phyloP scores from a whole-genome alignment of 106 monocot genomes.

The Dioscorea dumetorum region DNA sequence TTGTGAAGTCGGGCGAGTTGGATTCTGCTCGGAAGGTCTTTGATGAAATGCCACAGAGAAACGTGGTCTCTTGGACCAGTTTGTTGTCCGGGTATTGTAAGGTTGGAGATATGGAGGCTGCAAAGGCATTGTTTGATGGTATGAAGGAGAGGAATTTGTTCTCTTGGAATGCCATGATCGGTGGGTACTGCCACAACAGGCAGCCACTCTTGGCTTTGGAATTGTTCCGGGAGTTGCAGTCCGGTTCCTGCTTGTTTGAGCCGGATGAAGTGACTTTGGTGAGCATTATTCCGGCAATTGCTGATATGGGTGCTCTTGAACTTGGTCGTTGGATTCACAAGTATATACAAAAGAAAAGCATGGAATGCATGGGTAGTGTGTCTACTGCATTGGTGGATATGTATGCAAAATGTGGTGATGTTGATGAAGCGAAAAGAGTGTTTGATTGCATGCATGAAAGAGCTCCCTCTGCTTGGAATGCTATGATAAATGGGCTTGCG shows the following conservation, averaged over 20 bases:
- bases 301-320: slow-evolving; percentile 32
- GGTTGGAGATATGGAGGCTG: slow-evolving; percentile 26
- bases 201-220: slow-evolving; percentile 27
- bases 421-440: slow-evolving; percentile 21
- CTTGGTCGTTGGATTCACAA: slow-evolving; percentile 50
- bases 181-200: slow-evolving; percentile 34
- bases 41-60: slow-evolving; percentile 27
- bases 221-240: slow-evolving; percentile 34
- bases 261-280: slow-evolving; percentile 49
- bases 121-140: slow-evolving; percentile 24
- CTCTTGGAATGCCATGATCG: slow-evolving; percentile 49
- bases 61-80: slow-evolving; percentile 51
- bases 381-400: slow-evolving; percentile 42
- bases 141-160: slow-evolving; percentile 36
- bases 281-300: slow-evolving; percentile 41
- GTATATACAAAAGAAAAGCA: slow-evolving; percentile 18
- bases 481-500: slow-evolving; percentile 45
- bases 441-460: slow-evolving; percentile 25
- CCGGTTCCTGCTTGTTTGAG: slow-evolving; percentile 2
- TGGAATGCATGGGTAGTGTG: slow-evolving; percentile 16
- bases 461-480: slow-evolving; percentile 28
- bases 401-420: slow-evolving; percentile 55
- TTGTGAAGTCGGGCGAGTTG: slow-evolving; percentile 31
- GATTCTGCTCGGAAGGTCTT: slow-evolving; percentile 30
- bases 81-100: slow-evolving; percentile 38